Evolutionary conservation across 2,329 filamentous ascomycete genomes (phyloP).

Genomic region (Ceratocystis huliohia): DNA sequence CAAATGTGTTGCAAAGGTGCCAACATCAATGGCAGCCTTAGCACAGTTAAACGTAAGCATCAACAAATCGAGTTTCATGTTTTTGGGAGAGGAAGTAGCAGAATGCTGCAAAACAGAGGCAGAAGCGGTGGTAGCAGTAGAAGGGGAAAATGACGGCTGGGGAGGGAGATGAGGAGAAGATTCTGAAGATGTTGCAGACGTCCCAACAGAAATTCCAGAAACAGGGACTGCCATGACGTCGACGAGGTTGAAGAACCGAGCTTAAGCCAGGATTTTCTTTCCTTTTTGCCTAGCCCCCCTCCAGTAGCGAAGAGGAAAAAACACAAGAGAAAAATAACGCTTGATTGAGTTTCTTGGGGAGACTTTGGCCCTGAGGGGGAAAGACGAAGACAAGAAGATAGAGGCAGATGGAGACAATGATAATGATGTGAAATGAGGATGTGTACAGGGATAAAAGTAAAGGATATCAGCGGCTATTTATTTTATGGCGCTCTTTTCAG

Average conservation of each 20-base stretch:
- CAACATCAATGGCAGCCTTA: constrained; percentile 54
- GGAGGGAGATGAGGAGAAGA: not conserved
- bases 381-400: not conserved
- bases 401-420: not conserved
- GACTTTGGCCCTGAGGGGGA: too few relatives aligned
- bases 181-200: not conserved
- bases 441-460: too few relatives aligned
- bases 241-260: not conserved
- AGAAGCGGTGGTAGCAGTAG: not conserved
- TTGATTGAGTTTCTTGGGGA: too few relatives aligned
- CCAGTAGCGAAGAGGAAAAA: not conserved
- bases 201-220: constrained; percentile 2
- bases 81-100: constrained; percentile 8
- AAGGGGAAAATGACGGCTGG: not conserved
- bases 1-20: constrained; percentile 59
- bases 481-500: not conserved
- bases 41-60: constrained; percentile 86
- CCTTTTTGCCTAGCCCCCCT: not conserved
- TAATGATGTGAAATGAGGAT: too few relatives aligned
- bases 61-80: constrained; percentile 48
- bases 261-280: not conserved
- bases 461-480: too few relatives aligned
- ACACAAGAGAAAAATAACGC: too few relatives aligned
- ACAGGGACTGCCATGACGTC: constrained; percentile 9
- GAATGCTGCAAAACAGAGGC: not conserved